Evolutionary conservation across 2,329 filamentous ascomycete species (phyloP), one percentile per base, ranked within the genome.

Genomic region (Fusarium goolgardi): DNA sequence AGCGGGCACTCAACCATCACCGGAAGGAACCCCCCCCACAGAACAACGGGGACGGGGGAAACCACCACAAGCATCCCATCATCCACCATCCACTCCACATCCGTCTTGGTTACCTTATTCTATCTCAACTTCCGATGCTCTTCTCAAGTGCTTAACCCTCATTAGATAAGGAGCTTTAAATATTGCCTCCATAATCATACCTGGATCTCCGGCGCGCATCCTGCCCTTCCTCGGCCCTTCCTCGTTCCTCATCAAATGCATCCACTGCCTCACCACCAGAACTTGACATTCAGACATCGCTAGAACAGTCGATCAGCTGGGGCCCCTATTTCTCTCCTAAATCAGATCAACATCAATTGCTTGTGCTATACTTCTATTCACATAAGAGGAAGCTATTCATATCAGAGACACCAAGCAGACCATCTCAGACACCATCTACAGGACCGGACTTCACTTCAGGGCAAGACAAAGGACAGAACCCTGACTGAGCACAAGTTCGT

Each of bases 171-270:
- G 27, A 39, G 49, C 49, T 54, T 45, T 47, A 62, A 49, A 43
- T 55, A 58, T 55, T 49, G 35, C 50, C 40, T 59, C n/a, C 49
- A 43, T 44, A 51, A 39, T 18, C 23, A 21, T 27, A 39, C 47
- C 32, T 55, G 41, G 25, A 63, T 47, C 34, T 54, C 66, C 45
- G 62, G 66, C 35, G 39, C 32, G 57, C 66, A 63, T 62, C 63
- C 63, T 67, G 62, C 66, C 62, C 62, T 69, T 69, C 51, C 62
- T 69, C 66, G 65, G 65, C 66, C 62, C 65, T 69, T 69, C 60
- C 66, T 60, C 61, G 66, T 70, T 65, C 44, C 54, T 67, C 47
- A 40, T n/a, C 23, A 40, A 51, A 51, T 35, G 12, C 34, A 51
- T 40, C 53, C 41, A 37, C 59, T 52, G 52, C 44, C 40, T 63